Evolutionary conservation across 2,329 filamentous ascomycete species (phyloP).

Genomic region (Xylariaceae sp.): DNA sequence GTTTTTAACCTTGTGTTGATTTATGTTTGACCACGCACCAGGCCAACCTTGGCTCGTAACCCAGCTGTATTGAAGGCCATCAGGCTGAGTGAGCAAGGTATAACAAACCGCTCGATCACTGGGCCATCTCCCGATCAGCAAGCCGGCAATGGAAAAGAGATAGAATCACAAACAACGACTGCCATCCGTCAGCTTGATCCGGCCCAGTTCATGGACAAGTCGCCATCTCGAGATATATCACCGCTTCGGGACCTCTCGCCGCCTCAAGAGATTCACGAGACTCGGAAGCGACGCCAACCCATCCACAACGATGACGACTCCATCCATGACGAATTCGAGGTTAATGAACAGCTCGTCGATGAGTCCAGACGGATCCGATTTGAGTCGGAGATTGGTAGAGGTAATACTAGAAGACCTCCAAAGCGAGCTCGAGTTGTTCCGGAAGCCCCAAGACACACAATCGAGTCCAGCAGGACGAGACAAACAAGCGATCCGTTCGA

Average conservation of each 20-base stretch:
- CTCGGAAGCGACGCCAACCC: neutral
- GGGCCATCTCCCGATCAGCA: conserved; percentile 12
- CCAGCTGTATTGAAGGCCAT: conserved; percentile 18
- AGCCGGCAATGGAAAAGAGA: conserved; percentile 9
- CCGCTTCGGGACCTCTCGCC: neutral
- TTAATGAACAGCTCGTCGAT: conserved; percentile 21
- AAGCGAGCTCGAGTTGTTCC: conserved; percentile 15
- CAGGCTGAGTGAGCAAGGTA: conserved; percentile 15
- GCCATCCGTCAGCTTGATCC: conserved; percentile 22
- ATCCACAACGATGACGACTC: conserved; percentile 9
- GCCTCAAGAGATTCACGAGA: conserved; percentile 1
- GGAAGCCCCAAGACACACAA: neutral
- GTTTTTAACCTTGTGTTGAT: neutral
- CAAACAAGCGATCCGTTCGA: conserved; percentile 4
- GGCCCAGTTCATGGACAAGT: conserved; percentile 11
- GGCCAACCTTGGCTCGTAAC: conserved; percentile 24
- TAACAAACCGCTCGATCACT: neutral
- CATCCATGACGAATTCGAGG: conserved; percentile 19
- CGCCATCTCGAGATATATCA: too few species aligned
- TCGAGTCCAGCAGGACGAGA: neutral
- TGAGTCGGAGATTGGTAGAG: neutral
- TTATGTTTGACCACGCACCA: conserved; percentile 18
- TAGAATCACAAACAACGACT: conserved; percentile 12
- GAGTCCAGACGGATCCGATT: conserved; percentile 13
- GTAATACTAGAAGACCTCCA: neutral